Conservation (phyloP, 1,284 basidiomycete genomes). For the Hypsizygus ulmarius region DNA sequence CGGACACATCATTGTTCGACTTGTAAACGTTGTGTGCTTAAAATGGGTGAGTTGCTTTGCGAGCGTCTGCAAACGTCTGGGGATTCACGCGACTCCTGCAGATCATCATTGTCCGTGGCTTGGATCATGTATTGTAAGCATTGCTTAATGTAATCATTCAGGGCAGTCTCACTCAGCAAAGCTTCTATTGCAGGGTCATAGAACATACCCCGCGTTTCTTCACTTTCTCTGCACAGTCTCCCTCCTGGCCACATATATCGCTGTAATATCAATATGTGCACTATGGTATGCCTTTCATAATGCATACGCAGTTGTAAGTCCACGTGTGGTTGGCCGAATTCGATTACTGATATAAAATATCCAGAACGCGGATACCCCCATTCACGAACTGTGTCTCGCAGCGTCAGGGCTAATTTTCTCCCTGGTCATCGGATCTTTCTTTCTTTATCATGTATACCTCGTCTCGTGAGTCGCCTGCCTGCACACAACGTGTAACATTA, state of each 20-base stretch:
- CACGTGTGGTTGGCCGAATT: background rate
- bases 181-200: conserved; percentile 57
- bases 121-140: conserved; percentile 71
- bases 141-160: background rate
- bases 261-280: conserved; percentile 53
- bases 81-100: conserved; percentile 26
- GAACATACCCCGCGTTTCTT: conserved; percentile 84
- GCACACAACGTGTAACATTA: conserved; percentile 4
- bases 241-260: conserved; percentile 62
- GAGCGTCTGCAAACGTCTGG: background rate
- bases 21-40: conserved; percentile 79
- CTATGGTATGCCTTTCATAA: conserved; percentile 69
- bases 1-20: conserved; percentile 79
- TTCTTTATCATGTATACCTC: conserved; percentile 78
- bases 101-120: conserved; percentile 93
- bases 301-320: conserved; percentile 55
- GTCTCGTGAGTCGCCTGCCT: conserved; percentile 56
- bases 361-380: conserved; percentile 63
- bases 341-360: conserved; percentile 6
- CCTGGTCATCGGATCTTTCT: conserved; percentile 74
- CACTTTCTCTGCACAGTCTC: conserved; percentile 76
- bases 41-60: conserved; percentile 67
- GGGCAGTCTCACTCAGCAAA: background rate
- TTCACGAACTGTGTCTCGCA: conserved; percentile 69
- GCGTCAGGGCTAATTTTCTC: conserved; percentile 62